Percentiles rank a stretch among this genome's conserved stretches.
These are phyloP conservation scores for Talaromyces sp. DNA, from an alignment of 2,329 filamentous ascomycete genomes.

Conservation along the genomic window DNA sequence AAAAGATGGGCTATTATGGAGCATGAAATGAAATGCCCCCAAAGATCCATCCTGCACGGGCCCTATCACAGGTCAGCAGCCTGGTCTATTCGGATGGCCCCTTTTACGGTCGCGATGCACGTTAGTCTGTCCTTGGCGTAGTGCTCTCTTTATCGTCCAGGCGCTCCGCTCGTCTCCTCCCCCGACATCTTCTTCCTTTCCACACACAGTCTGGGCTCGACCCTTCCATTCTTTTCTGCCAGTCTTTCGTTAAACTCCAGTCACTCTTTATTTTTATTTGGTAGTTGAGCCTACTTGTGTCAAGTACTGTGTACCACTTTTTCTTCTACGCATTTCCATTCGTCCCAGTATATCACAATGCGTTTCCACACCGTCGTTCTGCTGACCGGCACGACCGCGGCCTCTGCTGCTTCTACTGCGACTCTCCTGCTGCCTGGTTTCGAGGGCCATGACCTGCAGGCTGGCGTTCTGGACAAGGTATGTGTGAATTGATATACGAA, in stretches of 20 bases:
- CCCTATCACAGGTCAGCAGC: background rate
- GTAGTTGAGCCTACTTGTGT: slow-evolving; percentile 13
- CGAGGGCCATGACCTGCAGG: slow-evolving; percentile 22
- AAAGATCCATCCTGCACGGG: background rate
- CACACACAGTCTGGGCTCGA: slow-evolving; percentile 8
- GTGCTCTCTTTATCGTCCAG: slow-evolving; percentile 8
- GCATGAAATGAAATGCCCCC: too few species aligned
- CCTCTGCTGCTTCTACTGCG: slow-evolving; percentile 23
- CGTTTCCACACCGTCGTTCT: slow-evolving; percentile 29
- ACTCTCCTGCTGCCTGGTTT: slow-evolving; percentile 28
- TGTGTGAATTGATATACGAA: background rate
- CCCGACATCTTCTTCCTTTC: slow-evolving; percentile 10
- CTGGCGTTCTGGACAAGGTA: slow-evolving; percentile 21
- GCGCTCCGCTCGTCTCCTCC: slow-evolving; percentile 4
- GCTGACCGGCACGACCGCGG: slow-evolving; percentile 29
- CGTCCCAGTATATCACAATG: slow-evolving; percentile 21
- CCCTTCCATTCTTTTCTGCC: slow-evolving; percentile 19
- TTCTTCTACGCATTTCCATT: slow-evolving; percentile 6
- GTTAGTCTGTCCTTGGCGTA: background rate
- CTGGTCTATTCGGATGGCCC: background rate
- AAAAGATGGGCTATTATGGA: too few species aligned
- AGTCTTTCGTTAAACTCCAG: slow-evolving; percentile 25
- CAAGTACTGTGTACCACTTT: slow-evolving; percentile 13
- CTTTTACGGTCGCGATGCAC: background rate
- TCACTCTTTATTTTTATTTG: slow-evolving; percentile 15